These are phyloP conservation scores for Exutisphaerella laricina DNA, from an alignment of 2,329 filamentous ascomycete species.

Conservation along the genomic window DNA sequence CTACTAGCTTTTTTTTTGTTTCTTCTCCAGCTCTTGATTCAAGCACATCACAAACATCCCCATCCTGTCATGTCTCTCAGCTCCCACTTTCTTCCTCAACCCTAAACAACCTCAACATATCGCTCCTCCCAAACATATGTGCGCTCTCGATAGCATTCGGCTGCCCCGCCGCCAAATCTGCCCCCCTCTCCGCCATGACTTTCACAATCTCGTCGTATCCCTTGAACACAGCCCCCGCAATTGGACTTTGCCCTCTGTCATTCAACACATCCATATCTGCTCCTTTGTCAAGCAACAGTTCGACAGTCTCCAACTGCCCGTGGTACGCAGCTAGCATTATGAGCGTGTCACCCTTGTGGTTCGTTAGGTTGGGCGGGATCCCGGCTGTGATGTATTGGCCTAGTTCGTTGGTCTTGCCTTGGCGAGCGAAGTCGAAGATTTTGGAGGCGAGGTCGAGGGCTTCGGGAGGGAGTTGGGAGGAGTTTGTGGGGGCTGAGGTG, in stretches of 20 bases:
- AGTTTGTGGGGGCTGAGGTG: slow-evolving; percentile 2
- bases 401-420: slow-evolving; percentile 55
- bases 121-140: slow-evolving; percentile 42
- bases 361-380: slow-evolving; percentile 64
- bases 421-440: slow-evolving; percentile 62
- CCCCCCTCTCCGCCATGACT: slow-evolving; percentile 42
- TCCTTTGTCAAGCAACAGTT: slow-evolving; percentile 55
- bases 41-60: not conserved
- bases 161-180: slow-evolving; percentile 38
- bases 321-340: slow-evolving; percentile 70
- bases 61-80: not conserved
- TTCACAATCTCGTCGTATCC: slow-evolving; percentile 60
- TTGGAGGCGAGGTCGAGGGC: slow-evolving; percentile 60
- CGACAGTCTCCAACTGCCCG: slow-evolving; percentile 57
- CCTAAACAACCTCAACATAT: slow-evolving; percentile 32
- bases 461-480: slow-evolving; percentile 50
- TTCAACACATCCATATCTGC: slow-evolving; percentile 65
- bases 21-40: not conserved
- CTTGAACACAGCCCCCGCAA: slow-evolving; percentile 70
- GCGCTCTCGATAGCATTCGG: slow-evolving; percentile 45
- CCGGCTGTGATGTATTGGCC: slow-evolving; percentile 59
- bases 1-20: too few relatives aligned
- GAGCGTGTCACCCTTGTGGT: slow-evolving; percentile 67
- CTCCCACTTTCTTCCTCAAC: slow-evolving; percentile 18
- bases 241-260: slow-evolving; percentile 60